Base-by-base conservation (phyloP, 2,329 filamentous ascomycete species). In the Ascochyta viciae-villosae region DNA sequence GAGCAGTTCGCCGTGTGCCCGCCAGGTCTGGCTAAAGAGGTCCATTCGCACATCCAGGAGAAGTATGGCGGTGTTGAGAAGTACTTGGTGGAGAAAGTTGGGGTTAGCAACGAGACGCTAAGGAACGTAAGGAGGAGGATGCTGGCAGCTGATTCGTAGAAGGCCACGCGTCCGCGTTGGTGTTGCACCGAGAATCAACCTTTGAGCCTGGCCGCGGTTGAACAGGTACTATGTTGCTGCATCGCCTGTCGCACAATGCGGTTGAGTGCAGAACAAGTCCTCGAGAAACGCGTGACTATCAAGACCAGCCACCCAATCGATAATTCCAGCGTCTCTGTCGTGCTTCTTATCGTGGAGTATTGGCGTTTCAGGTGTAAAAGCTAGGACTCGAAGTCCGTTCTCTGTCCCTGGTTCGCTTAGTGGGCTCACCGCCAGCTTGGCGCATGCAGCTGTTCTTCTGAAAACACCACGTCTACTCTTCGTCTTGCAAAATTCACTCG, bases 1-100 rank as follows among this genome's bases (percentile, higher is more conserved):
- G 86, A 89, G 47, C 64, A 68, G 23, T 96, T 92, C 81, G 88
- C 85, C 0, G 80, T 82, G 22, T 91, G 89, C 63, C 84, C 87
- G 3, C 73, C 77, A 4, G 83, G 85, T 3, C 87, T 93, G 78
- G 86, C 91, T n/a, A 64, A 71, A 15, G 80, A 78, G 10, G 81
- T 92, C 4, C 74, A 80, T 26, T 70, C 65, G 15, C 86, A 91
- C 70, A 74, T 96, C 5, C 69, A 83, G 2, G 73, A 78, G 3
- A 81, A 76, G 48, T 89, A 92, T 73, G 89, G 89, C 1, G 87
- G 89, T 1, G 77, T 92, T 1, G 77, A 84, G 31, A 74, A 70
- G 9, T 96, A 96, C 75, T 76, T 94, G 52, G 76, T 94, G 53
- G 78, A 83, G 54, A 72, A 73, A 2, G 87, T 89, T 67, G 89